Evolutionary conservation across 2,329 filamentous ascomycete genomes (phyloP).

Genomic region (Paracorniculantispora psalliotae): DNA sequence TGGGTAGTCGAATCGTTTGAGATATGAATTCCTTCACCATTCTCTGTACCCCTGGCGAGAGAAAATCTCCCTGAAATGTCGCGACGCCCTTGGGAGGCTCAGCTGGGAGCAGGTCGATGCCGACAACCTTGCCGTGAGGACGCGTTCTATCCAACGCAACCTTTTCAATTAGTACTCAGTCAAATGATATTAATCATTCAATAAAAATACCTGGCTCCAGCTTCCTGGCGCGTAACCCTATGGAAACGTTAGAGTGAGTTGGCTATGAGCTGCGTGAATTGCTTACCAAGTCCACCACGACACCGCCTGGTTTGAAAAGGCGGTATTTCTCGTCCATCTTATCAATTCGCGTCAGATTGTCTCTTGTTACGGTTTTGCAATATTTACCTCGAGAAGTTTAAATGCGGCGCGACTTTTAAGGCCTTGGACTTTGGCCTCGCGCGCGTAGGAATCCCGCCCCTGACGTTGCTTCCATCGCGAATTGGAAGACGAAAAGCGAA

Average conservation of each 20-base stretch:
- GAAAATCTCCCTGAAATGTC: constrained; percentile 90
- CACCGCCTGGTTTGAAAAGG: constrained; percentile 75
- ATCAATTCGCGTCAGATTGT: constrained; percentile 1
- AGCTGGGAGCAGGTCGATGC: constrained; percentile 90
- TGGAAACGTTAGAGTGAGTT: neutral
- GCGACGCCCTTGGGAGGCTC: constrained; percentile 89
- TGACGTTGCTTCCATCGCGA: constrained; percentile 79
- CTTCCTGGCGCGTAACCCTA: constrained; percentile 73
- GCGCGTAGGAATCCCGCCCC: constrained; percentile 63
- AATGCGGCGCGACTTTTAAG: constrained; percentile 90
- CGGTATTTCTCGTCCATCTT: constrained; percentile 79
- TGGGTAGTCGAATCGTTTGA: constrained; percentile 32
- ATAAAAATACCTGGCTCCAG: constrained; percentile 58
- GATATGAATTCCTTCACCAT: constrained; percentile 73
- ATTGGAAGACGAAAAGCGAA: constrained; percentile 13
- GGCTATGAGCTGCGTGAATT: neutral
- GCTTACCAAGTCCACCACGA: constrained; percentile 79
- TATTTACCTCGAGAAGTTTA: constrained; percentile 75
- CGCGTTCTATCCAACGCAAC: constrained; percentile 75
- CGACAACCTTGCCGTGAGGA: constrained; percentile 74
- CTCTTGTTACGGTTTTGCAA: neutral
- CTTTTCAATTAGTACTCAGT: constrained; percentile 34
- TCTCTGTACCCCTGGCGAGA: constrained; percentile 67
- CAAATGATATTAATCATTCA: neutral
- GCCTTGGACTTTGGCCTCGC: constrained; percentile 70